Evolutionary conservation across 2,329 filamentous ascomycete species (phyloP).

Genomic region (Fusarium sp.): DNA sequence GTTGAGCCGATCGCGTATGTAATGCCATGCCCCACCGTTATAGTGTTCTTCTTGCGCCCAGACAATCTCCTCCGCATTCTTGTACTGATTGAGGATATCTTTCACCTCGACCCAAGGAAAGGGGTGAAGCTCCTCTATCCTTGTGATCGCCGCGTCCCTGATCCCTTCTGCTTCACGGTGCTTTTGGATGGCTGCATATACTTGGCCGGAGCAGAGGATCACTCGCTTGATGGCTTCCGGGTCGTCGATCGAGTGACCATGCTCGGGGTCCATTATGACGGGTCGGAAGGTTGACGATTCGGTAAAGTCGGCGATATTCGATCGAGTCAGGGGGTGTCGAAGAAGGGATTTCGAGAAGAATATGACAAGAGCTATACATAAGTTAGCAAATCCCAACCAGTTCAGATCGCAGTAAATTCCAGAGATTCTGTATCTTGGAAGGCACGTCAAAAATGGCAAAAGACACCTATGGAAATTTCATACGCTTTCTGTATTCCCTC

Average conservation of each 20-base stretch:
- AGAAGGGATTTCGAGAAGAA: slow-evolving; percentile 99
- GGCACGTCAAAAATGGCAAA: neutral
- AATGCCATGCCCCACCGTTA: slow-evolving; percentile 43
- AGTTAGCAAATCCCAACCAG: too few species aligned
- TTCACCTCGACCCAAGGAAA: slow-evolving; percentile 41
- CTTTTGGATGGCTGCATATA: slow-evolving; percentile 68
- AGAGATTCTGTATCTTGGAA: neutral
- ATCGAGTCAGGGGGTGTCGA: slow-evolving; percentile 90
- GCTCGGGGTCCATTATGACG: slow-evolving; percentile 90
- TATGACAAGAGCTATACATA: slow-evolving; percentile 78
- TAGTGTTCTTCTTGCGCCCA: slow-evolving; percentile 44
- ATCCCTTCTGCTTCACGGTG: neutral
- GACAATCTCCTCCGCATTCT: slow-evolving; percentile 32
- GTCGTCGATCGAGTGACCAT: slow-evolving; percentile 79
- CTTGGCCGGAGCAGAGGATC: slow-evolving; percentile 92
- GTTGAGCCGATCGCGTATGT: slow-evolving; percentile 37
- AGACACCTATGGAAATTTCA: slow-evolving; percentile 53
- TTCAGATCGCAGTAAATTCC: too few species aligned
- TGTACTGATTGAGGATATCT: slow-evolving; percentile 36
- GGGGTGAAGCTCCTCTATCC: slow-evolving; percentile 38
- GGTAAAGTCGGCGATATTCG: slow-evolving; percentile 87
- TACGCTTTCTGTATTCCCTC: slow-evolving; percentile 97
- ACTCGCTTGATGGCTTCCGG: slow-evolving; percentile 90
- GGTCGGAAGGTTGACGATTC: slow-evolving; percentile 90
- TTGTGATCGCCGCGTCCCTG: neutral